Base-by-base conservation (phyloP, 139 green algal genomes). In the Coelastrella sp. region DNA sequence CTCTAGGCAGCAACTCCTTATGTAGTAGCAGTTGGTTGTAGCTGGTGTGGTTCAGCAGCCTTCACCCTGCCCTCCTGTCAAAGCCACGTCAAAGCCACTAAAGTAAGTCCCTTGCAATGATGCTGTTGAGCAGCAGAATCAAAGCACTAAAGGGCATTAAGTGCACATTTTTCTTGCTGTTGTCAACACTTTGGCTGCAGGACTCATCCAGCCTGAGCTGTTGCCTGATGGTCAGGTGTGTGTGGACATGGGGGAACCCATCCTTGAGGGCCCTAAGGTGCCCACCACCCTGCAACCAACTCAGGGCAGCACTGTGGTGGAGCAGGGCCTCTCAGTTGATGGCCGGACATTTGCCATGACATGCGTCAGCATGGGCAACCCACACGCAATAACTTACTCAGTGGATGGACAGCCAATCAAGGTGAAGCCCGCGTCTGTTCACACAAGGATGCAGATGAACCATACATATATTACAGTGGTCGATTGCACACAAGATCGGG, bases 361-460 rank as follows among this genome's bases (percentile, higher is more conserved):
- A 0, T 97, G 94, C 90, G 97, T 99, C 27, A 97, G 94, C 92
- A 99, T 99, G 98, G 98, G 98, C 87, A 99, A 99, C 94, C 98
- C 98, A 0, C 98, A 99, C 91, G 97, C 96, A 10, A 88, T 99
- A 27, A 96, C 95, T 10, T 99, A 97, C 91, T 92, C 35, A 19
- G 90, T 90, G 7, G 93, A 98, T 87, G 95, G 94, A 66, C 88
- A 92, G 59, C 66, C 88, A 35, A 96, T 99, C 82, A 95, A 97
- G 94, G 94, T 96, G 75, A 8, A 80, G 8, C 27, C 66, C 72
- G 25, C 0, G 7, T 22, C 7, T 24, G 68, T 12, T 15, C 1
- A 3, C 4, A 70, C 11, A 15, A n/a, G n/a, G 63, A 15, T 4
- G 63, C 12, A 20, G 4, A 70, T 4, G 35, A 1, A 49, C 1